Conservation (phyloP, 2,329 filamentous ascomycete species). For the Fusarium paranaense region DNA sequence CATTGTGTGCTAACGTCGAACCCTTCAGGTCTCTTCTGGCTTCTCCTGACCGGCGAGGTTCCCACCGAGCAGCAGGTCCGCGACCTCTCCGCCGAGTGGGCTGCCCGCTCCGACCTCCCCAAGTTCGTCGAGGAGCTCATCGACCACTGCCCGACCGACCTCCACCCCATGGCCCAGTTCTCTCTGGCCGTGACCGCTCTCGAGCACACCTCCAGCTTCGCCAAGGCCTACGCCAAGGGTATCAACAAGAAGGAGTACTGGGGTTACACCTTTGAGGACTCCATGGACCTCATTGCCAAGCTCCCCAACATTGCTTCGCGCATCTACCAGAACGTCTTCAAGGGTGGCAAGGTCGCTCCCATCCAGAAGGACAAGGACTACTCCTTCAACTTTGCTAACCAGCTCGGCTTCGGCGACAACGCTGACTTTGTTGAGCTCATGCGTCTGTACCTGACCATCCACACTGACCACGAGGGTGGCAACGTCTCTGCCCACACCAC, state of each 20-base stretch:
- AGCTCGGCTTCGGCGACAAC: constrained; percentile 96
- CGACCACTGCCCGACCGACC: constrained; percentile 98
- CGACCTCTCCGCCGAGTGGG: constrained; percentile 98
- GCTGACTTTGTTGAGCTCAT: constrained; percentile 97
- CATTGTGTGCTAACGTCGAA: constrained; percentile 23
- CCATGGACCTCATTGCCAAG: constrained; percentile 99
- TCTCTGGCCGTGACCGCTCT: constrained; percentile 97
- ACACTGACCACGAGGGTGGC: constrained; percentile 99
- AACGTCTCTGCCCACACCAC: constrained; percentile 99
- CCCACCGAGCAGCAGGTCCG: constrained; percentile 98
- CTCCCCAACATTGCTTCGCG: constrained; percentile 96
- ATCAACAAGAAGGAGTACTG: constrained; percentile 99
- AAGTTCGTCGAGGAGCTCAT: constrained; percentile 99
- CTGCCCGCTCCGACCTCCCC: constrained; percentile 94
- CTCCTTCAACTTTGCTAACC: constrained; percentile 99
- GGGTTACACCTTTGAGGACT: constrained; percentile 99
- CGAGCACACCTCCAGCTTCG: constrained; percentile 97
- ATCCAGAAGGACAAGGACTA: constrained; percentile 99
- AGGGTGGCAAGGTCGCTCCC: constrained; percentile 97
- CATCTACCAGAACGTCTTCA: constrained; percentile 99
- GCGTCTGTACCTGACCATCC: constrained; percentile 99
- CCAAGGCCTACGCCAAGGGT: constrained; percentile 98
- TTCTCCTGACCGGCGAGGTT: constrained; percentile 97
- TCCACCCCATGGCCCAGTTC: constrained; percentile 99
- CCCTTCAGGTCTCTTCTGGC: constrained; percentile 91